Conservation (phyloP, 1,139 yeast genomes). For the Yamadazyma songkhlaensis region DNA sequence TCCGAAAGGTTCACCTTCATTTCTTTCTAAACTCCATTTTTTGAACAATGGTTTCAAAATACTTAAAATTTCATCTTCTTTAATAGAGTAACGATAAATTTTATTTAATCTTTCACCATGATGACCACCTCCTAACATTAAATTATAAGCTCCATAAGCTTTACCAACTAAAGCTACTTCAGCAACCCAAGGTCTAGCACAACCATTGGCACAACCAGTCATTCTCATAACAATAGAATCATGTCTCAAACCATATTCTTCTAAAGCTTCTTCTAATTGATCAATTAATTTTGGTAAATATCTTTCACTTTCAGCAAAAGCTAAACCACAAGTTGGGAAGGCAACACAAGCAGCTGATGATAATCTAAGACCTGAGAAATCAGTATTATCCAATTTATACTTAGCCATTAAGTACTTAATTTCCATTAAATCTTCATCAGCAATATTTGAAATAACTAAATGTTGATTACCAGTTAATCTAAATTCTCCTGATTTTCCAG, state of each 20-base stretch:
- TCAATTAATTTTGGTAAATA: slow-evolving; percentile 81
- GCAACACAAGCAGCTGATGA: slow-evolving; percentile 98
- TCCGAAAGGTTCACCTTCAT: slow-evolving; percentile 92
- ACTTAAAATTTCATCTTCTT: slow-evolving; percentile 82
- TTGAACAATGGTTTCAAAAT: slow-evolving; percentile 83
- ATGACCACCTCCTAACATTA: slow-evolving; percentile 96
- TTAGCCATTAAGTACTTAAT: slow-evolving; percentile 65
- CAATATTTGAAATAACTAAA: slow-evolving; percentile 69
- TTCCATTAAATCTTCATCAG: slow-evolving; percentile 61
- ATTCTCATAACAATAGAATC: slow-evolving; percentile 96
- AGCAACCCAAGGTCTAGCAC: slow-evolving; percentile 98
- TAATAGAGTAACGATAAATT: slow-evolving; percentile 81
- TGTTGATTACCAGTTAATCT: slow-evolving; percentile 97
- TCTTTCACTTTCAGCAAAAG: slow-evolving; percentile 98
- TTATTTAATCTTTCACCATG: slow-evolving; percentile 93
- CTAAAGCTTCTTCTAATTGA: slow-evolving; percentile 80
- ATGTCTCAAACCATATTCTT: slow-evolving; percentile 90
- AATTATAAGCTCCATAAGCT: slow-evolving; percentile 88
- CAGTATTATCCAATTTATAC: slow-evolving; percentile 81
- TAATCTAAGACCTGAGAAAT: slow-evolving; percentile 79
- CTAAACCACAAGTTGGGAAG: slow-evolving; percentile 97
- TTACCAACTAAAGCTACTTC: slow-evolving; percentile 96
- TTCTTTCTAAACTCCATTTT: slow-evolving; percentile 90
- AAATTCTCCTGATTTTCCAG: slow-evolving; percentile 69
- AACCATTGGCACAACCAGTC: slow-evolving; percentile 99